Conservation (phyloP, 306 rosid species). For the Crataegus laevigata region DNA sequence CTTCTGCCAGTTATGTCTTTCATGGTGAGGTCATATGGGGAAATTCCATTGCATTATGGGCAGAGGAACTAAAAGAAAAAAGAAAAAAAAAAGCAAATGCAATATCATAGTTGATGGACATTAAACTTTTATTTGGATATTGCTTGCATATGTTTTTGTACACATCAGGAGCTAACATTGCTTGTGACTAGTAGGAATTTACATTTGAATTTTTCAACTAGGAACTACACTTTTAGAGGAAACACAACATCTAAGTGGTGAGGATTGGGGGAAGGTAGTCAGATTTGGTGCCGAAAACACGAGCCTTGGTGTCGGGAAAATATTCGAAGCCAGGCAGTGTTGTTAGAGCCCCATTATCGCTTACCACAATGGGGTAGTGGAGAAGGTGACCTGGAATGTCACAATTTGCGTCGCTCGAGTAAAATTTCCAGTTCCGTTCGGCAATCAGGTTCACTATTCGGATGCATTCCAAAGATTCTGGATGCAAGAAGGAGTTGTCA, state of each 20-base stretch:
- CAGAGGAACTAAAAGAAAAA: not conserved
- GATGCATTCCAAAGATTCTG: slow-evolving; percentile 22
- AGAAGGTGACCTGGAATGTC: slow-evolving; percentile 31
- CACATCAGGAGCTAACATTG: not conserved
- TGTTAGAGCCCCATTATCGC: slow-evolving; percentile 7
- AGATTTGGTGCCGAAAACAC: slow-evolving; percentile 24
- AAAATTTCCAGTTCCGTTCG: slow-evolving; percentile 21
- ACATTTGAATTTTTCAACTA: not conserved
- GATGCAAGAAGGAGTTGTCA: slow-evolving; percentile 2
- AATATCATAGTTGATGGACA: not conserved
- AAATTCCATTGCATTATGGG: too few relatives aligned
- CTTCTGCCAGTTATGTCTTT: too few relatives aligned
- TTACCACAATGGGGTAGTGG: slow-evolving; percentile 38
- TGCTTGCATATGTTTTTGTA: not conserved
- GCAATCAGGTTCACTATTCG: slow-evolving; percentile 9
- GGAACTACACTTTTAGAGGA: not conserved
- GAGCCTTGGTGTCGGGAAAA: slow-evolving; percentile 51
- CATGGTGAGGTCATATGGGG: too few relatives aligned
- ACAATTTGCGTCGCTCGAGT: not conserved
- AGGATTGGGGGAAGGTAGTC: slow-evolving; percentile 34
- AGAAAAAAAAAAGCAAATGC: not conserved
- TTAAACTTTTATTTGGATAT: not conserved
- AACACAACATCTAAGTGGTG: slow-evolving; percentile 26
- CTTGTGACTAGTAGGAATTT: not conserved
- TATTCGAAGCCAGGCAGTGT: slow-evolving; percentile 18